These are phyloP conservation scores for Sporothrix pallida DNA, from an alignment of 2,329 filamentous ascomycete genomes.

Conservation along the genomic window DNA sequence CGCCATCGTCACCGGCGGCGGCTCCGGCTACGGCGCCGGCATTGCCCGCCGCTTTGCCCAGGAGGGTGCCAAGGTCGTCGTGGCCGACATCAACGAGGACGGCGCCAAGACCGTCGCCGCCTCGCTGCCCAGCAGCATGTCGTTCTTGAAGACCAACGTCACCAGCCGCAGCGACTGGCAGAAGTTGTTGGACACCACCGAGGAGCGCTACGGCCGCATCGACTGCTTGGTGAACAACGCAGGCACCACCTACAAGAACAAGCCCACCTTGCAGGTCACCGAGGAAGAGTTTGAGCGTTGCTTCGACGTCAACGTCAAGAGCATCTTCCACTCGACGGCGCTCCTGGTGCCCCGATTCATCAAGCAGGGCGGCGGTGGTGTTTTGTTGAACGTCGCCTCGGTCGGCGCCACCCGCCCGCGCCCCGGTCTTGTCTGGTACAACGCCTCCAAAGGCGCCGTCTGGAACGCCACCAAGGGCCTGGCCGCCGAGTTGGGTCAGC, in stretches of 20 bases:
- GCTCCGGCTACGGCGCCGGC: background rate
- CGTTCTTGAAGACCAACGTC: too few relatives aligned
- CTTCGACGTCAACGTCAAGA: conserved; percentile 9
- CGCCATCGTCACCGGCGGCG: conserved; percentile 6
- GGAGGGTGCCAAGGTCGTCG: background rate
- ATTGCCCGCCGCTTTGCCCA: background rate
- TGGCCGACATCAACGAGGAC: background rate
- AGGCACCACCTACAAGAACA: conserved; percentile 11
- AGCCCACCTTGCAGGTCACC: background rate
- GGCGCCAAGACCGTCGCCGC: background rate
- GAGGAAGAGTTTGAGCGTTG: background rate
- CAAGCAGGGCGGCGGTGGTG: background rate
- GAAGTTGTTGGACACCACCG: background rate
- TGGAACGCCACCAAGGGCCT: background rate
- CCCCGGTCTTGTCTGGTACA: background rate
- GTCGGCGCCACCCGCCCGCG: background rate
- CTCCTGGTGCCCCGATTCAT: background rate
- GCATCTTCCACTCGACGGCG: background rate
- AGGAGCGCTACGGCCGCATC: background rate
- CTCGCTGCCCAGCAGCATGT: too few relatives aligned
- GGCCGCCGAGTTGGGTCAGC: background rate
- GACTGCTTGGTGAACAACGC: background rate
- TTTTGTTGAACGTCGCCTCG: background rate
- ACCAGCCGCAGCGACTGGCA: too few relatives aligned
- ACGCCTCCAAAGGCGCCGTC: background rate